phyloP scores from a whole-genome alignment of 225 moss, liverwort and hornwort species.

The Sphagnum contortum region DNA sequence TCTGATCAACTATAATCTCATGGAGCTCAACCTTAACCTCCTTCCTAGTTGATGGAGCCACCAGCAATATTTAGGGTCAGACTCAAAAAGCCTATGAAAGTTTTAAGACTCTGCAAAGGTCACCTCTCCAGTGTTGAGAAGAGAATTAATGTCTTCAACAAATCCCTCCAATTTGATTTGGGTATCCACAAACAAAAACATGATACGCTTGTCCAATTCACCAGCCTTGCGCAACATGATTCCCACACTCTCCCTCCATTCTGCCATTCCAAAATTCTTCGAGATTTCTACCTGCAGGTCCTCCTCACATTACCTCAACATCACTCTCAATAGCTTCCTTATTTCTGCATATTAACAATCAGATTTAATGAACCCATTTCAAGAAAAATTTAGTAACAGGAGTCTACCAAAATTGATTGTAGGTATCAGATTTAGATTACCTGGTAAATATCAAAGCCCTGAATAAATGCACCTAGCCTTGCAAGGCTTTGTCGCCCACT shows the following conservation, averaged over 20 bases:
- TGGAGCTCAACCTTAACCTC: no score
- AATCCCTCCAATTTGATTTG: constrained; percentile 87
- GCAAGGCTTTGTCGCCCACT: constrained; percentile 94
- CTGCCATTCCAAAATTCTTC: constrained; percentile 85
- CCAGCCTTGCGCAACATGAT: constrained; percentile 77
- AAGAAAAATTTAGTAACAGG: not conserved
- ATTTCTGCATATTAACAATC: not conserved
- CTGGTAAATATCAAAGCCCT: constrained; percentile 80
- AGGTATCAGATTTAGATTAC: constrained; percentile 4
- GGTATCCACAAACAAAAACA: constrained; percentile 86
- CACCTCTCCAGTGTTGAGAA: constrained; percentile 85
- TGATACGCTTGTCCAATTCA: constrained; percentile 64
- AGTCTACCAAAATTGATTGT: not conserved
- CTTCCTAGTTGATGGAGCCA: no score
- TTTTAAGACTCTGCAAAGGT: not conserved
- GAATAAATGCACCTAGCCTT: constrained; percentile 66
- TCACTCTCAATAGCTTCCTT: not conserved
- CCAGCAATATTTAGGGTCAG: no score
- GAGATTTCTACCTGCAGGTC: constrained; percentile 60
- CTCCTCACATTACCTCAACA: not conserved
- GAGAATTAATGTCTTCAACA: constrained; percentile 83
- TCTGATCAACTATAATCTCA: no score
- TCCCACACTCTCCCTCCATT: constrained; percentile 86
- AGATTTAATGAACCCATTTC: not conserved
- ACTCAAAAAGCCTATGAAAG: no score